Evolutionary conservation across 352 stramenopile genomes (phyloP).

Genomic region (Poterioochromonas sp.): DNA sequence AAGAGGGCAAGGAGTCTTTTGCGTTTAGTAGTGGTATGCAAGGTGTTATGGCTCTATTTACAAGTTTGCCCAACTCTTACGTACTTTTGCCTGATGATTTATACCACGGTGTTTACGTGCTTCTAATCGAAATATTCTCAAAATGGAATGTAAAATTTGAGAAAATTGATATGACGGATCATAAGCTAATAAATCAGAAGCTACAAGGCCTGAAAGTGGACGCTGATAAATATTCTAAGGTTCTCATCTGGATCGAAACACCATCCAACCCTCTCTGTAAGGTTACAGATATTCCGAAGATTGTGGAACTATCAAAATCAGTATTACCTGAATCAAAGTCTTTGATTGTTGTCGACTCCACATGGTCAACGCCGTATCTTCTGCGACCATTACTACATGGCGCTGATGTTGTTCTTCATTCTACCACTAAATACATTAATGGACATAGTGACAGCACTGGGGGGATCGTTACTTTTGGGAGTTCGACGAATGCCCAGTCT

Average conservation of each 20-base stretch:
- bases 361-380: conserved; percentile 87
- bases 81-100: conserved; percentile 85
- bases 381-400: conserved; percentile 82
- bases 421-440: conserved; percentile 92
- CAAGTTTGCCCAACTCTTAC: conserved; percentile 71
- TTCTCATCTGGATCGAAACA: conserved; percentile 88
- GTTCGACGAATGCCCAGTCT: conserved; percentile 22
- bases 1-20: conserved; percentile 50
- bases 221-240: not conserved
- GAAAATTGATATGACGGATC: conserved; percentile 26
- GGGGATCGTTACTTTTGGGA: conserved; percentile 75
- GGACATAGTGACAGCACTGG: conserved; percentile 92
- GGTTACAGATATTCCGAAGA: conserved; percentile 76
- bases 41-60: conserved; percentile 67
- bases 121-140: not conserved
- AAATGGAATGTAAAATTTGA: conserved; percentile 6
- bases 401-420: conserved; percentile 91
- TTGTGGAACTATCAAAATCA: conserved; percentile 65
- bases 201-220: not conserved
- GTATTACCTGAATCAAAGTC: conserved; percentile 44
- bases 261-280: conserved; percentile 91
- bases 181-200: not conserved
- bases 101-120: conserved; percentile 68
- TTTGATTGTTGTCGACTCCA: conserved; percentile 83
- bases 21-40: conserved; percentile 81